Evolutionary conservation across 2,329 filamentous ascomycete species (phyloP), one percentile per base, ranked within the genome.

Genomic region (Fusarium humuli): DNA sequence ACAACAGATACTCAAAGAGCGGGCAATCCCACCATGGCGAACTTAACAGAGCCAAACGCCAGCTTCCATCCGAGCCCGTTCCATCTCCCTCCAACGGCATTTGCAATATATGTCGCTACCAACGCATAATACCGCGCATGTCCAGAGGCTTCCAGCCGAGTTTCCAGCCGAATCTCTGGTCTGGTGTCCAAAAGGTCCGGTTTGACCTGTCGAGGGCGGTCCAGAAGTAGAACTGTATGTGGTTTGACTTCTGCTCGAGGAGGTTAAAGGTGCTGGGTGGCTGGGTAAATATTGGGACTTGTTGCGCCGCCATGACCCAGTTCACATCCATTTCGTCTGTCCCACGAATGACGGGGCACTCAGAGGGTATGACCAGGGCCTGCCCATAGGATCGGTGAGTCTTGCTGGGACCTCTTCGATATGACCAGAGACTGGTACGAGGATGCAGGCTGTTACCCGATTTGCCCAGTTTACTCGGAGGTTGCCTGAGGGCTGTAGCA

Each of bases 21-120:
- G 73, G 70, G 32, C 72, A 76, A 61, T 77, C 65, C 13, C 68
- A 74, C 76, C 76, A 78, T 1, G 76, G 76, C 0, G 74, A 76
- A 10, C 67, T 70, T 20, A 67, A 34, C 9, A 78, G 60, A 2
- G 69, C 42, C 5, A 44, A 32, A 14, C 56, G 57, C 76, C 76
- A 78, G 18, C 74, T 54, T 27, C 76, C 73, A 23, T 77, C 73
- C 13, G 57, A 46, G 37, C 73, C 70, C 16, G 69, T 73, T 65
- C 32, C 30, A 68, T 62, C n/a, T 72, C 63, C 8, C 23, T 56
- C 63, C 25, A 60, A 65, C 11, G 65, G 46, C 16, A 46, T 55
- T 34, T 66, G 52, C 49, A 74, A 52, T 54, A 71, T 74, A 41
- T 72, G 65, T 57, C 76, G 76, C 66, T 76, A 78, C 76, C 73